Conservation (phyloP, 2,329 filamentous ascomycete genomes). For the Thelonectria discophora region DNA sequence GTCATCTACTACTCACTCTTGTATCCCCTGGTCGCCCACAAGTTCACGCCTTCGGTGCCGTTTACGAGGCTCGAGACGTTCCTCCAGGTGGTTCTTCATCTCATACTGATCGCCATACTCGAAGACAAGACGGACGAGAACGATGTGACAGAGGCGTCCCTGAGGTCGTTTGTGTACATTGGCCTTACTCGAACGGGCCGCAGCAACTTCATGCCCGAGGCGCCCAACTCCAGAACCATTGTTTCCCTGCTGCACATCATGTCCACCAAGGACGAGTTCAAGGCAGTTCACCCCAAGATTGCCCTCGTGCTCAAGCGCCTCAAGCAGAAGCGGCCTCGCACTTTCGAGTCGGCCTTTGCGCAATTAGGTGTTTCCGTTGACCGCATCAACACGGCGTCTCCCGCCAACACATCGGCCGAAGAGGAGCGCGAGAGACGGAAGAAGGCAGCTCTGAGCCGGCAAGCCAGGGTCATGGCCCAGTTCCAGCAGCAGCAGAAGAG, state of each 20-base stretch:
- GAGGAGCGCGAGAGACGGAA: constrained; percentile 87
- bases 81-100: constrained; percentile 88
- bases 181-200: constrained; percentile 72
- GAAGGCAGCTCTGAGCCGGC: constrained; percentile 86
- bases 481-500: constrained; percentile 98
- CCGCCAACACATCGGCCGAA: constrained; percentile 73
- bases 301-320: constrained; percentile 83
- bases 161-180: constrained; percentile 75
- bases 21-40: constrained; percentile 77
- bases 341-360: constrained; percentile 74
- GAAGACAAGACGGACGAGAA: constrained; percentile 76
- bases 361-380: constrained; percentile 75
- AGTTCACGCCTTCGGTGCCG: constrained; percentile 77
- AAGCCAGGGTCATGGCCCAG: constrained; percentile 95
- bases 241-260: constrained; percentile 70
- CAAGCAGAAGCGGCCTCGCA: constrained; percentile 79
- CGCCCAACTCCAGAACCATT: constrained; percentile 67
- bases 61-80: constrained; percentile 88
- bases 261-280: constrained; percentile 76
- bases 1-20: constrained; percentile 88
- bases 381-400: constrained; percentile 81
- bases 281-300: constrained; percentile 85
- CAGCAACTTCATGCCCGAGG: constrained; percentile 67
- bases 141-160: constrained; percentile 55
- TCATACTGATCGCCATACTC: constrained; percentile 83